Evolutionary conservation across 768 basidiomycete species (phyloP), one percentile per base, ranked within the genome.

Genomic region (Suillus subalutaceus): DNA sequence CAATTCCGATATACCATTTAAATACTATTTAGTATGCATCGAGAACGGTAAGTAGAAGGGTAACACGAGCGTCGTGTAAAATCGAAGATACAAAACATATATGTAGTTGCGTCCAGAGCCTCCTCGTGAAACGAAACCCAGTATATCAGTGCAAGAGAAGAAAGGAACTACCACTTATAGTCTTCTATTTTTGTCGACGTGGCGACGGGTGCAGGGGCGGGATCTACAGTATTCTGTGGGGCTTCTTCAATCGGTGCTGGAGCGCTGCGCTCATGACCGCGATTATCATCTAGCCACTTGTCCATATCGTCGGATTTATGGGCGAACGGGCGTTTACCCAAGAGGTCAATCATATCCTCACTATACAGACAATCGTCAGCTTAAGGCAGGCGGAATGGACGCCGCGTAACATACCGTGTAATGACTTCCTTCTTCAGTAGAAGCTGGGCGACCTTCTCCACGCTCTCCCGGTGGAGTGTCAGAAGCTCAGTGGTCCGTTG

Each of bases 361-460:
- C 93, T 94, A 71, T 61, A 64, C 4, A 55, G 32, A 23, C 20
- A 65, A 65, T 59, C 30, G 68, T 35, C 38, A 43, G 71, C 61
- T 64, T 30, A 38, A 41, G 16, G 52, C 55, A 32, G 35, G 12
- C 44, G 44, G 57, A 38, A 61, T 63, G 43, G 48, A 59, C 18
- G 57, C 43, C 57, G 48, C 7, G 15, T 26, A 61, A 72, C 87
- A 50, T 78, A 94, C 92, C 97, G 88, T 52, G 93, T 96, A 63
- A 99, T 90, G 15, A 98, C 92, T 78, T 99, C 97, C 81, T 96
- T 97, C 78, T 94, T 88, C n/a, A 99, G 81, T 50, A 99, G 81
- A 41, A 93, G 79, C 76, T 91, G 83, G 0, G 97, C 97, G 13
- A 99, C 93, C 80, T 95, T 95, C 80, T 98, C 94, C 6, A 99